A percentile compares a stretch with the other conserved stretches of the same genome.
phyloP scores from a whole-genome alignment of 371 early-diverging fungal species.

The Mortierella sp. region DNA sequence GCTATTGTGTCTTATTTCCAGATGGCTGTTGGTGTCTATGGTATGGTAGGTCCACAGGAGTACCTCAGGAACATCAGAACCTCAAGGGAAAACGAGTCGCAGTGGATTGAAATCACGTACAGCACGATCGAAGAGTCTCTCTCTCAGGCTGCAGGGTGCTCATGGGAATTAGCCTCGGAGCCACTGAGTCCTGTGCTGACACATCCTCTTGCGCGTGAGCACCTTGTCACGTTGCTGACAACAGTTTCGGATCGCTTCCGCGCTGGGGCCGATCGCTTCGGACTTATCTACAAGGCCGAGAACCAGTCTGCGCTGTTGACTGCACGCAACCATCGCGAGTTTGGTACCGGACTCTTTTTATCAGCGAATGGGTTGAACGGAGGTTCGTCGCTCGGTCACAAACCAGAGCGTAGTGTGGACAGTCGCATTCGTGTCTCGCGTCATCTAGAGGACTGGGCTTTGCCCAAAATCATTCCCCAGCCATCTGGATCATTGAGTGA shows the following conservation, averaged over 20 bases:
- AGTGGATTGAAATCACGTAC: conserved; percentile 41
- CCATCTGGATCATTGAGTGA: conserved; percentile 21
- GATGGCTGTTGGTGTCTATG: conserved; percentile 34
- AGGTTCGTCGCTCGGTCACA: conserved; percentile 16
- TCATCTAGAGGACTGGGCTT: conserved; percentile 37
- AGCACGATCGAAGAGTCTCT: conserved; percentile 45
- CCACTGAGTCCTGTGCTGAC: conserved; percentile 34
- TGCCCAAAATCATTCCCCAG: conserved; percentile 33
- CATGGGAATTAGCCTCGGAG: conserved; percentile 40
- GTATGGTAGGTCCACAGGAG: conserved; percentile 37
- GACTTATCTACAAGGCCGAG: conserved; percentile 28
- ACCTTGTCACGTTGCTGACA: conserved; percentile 47
- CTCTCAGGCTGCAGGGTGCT: conserved; percentile 6
- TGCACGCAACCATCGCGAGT: conserved; percentile 7
- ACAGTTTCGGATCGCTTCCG: conserved; percentile 53
- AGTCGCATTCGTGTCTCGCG: conserved; percentile 48
- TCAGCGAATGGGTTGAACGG: conserved; percentile 23
- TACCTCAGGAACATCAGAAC: conserved; percentile 43
- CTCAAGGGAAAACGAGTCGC: conserved; percentile 40
- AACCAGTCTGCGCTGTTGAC: conserved; percentile 13
- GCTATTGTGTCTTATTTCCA: conserved; percentile 58
- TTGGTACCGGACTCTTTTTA: conserved; percentile 18
- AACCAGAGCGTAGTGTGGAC: conserved; percentile 29
- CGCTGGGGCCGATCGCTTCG: conserved; percentile 42
- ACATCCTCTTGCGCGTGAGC: conserved; percentile 50